phyloP scores from a whole-genome alignment of 257 asterid genomes.

The Coffea canephora region DNA sequence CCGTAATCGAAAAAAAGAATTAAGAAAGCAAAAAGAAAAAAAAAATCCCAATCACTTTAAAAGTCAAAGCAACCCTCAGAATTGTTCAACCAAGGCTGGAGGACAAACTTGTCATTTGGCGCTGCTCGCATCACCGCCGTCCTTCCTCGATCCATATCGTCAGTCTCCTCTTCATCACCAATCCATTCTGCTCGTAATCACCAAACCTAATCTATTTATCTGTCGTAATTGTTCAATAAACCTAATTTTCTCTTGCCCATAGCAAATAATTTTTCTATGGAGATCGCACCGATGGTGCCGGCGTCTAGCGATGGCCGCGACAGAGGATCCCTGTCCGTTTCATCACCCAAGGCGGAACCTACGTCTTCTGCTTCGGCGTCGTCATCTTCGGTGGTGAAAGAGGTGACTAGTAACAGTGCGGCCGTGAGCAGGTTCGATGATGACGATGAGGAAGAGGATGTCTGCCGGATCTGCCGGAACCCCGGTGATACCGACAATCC shows the following conservation, averaged over 20 bases:
- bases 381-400: constrained; percentile 38
- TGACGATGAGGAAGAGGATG: constrained; percentile 92
- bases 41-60: background rate
- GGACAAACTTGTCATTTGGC: constrained; percentile 12
- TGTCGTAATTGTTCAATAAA: background rate
- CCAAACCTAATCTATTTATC: background rate
- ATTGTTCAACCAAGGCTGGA: background rate
- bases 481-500: constrained; percentile 93
- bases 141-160: constrained; percentile 8
- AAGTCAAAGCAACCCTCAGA: constrained; percentile 16
- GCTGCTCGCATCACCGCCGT: background rate
- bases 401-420: constrained; percentile 17
- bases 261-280: constrained; percentile 58
- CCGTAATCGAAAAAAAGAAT: background rate
- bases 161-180: background rate
- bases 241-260: constrained; percentile 20
- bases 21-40: too few species aligned
- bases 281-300: constrained; percentile 72
- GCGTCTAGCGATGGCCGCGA: constrained; percentile 29
- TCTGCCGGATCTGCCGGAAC: constrained; percentile 97
- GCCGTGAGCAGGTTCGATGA: constrained; percentile 55
- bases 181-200: background rate
- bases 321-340: constrained; percentile 24
- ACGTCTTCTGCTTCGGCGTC: constrained; percentile 35
- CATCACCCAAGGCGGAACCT: constrained; percentile 18